These are phyloP conservation scores for Tothia fuscella DNA, from an alignment of 2,329 filamentous ascomycete genomes.

Conservation along the genomic window DNA sequence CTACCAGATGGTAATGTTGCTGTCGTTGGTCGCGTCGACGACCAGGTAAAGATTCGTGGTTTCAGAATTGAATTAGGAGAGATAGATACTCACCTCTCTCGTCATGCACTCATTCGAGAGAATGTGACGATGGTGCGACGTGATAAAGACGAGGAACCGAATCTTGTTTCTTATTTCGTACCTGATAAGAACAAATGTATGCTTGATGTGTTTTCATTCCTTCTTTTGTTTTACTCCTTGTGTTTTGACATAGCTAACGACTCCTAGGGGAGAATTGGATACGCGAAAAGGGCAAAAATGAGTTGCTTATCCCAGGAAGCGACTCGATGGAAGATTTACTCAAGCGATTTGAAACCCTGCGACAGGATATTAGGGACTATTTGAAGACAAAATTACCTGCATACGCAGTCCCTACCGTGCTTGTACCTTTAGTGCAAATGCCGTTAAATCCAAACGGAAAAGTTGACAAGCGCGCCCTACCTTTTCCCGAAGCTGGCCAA, in stretches of 20 bases:
- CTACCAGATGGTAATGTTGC: conserved; percentile 59
- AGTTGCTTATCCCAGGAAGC: conserved; percentile 23
- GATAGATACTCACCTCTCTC: conserved; percentile 73
- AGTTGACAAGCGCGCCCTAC: conserved; percentile 65
- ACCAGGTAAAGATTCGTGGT: conserved; percentile 90
- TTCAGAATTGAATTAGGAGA: conserved; percentile 93
- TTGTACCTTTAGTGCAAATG: conserved; percentile 60
- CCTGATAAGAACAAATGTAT: conserved; percentile 66
- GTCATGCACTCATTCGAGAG: conserved; percentile 65
- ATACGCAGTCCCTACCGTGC: conserved; percentile 64
- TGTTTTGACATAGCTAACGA: too few species aligned
- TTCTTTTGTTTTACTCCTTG: too few species aligned
- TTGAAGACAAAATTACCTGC: conserved; percentile 59
- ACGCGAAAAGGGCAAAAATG: conserved; percentile 5
- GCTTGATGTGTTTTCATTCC: too few species aligned
- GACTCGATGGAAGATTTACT: conserved; percentile 43
- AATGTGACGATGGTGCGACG: conserved; percentile 75
- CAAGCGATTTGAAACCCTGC: conserved; percentile 48
- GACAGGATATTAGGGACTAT: conserved; percentile 51
- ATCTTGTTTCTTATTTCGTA: conserved; percentile 80
- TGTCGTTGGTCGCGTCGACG: conserved; percentile 68
- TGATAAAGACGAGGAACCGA: conserved; percentile 75
- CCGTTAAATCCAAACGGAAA: conserved; percentile 48
- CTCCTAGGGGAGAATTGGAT: conserved; percentile 63
- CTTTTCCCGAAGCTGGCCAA: conserved; percentile 55